Evolutionary conservation across 306 rosid genomes (phyloP).

Genomic region (Sindora glabra): DNA sequence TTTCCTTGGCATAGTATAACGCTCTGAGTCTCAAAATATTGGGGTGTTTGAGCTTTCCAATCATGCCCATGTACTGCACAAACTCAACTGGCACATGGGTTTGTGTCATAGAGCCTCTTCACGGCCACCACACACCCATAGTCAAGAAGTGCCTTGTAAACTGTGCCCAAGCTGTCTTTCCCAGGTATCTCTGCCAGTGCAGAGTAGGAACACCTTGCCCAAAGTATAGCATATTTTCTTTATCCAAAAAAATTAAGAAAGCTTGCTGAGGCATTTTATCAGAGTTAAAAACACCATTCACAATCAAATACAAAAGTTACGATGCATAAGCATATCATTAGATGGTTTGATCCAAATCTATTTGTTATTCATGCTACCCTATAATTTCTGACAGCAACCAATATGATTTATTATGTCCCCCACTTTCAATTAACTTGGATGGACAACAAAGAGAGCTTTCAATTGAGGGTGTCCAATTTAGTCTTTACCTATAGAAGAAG

Average conservation of each 20-base stretch:
- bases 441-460: too few species aligned
- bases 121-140: conserved; percentile 79
- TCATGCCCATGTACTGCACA: conserved; percentile 93
- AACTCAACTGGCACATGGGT: conserved; percentile 84
- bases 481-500: not conserved
- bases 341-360: not conserved
- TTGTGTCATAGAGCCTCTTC: conserved; percentile 83
- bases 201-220: not conserved
- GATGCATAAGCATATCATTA: not conserved
- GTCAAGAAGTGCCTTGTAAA: conserved; percentile 80
- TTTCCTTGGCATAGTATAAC: conserved; percentile 86
- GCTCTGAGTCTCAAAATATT: conserved; percentile 78
- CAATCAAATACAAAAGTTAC: not conserved
- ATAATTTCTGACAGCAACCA: not conserved
- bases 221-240: too few species aligned
- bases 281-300: not conserved
- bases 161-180: conserved; percentile 93
- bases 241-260: too few species aligned
- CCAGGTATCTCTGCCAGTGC: conserved; percentile 99
- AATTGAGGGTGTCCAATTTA: too few species aligned
- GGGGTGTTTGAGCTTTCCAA: conserved; percentile 73
- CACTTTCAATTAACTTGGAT: not conserved
- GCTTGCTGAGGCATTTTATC: not conserved
- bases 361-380: not conserved
- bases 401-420: not conserved